A percentile compares a stretch with the other conserved stretches of the same genome.
These are phyloP conservation scores for Leucoagaricus sp. DNA, from an alignment of 1,284 basidiomycete genomes.

Conservation along the genomic window DNA sequence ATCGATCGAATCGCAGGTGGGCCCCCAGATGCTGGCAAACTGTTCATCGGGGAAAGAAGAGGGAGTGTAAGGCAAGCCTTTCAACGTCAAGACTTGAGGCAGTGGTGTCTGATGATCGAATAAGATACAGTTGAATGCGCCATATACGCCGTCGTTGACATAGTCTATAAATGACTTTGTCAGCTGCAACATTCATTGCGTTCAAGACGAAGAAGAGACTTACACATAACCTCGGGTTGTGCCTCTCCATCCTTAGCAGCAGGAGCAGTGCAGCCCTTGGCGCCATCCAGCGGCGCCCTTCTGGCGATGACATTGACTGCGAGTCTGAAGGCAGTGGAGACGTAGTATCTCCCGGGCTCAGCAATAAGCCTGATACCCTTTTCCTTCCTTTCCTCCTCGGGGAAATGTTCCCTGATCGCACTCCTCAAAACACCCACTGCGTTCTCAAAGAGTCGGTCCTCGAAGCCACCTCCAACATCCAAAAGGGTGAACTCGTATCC, in stretches of 20 bases:
- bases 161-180: slow-evolving; percentile 68
- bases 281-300: slow-evolving; percentile 49
- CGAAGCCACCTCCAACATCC: slow-evolving; percentile 97
- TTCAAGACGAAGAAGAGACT: slow-evolving; percentile 34
- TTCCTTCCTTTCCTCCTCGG: slow-evolving; percentile 56
- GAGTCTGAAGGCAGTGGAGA: slow-evolving; percentile 90
- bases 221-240: slow-evolving; percentile 80
- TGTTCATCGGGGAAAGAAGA: slow-evolving; percentile 40
- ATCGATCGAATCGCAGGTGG: slow-evolving; percentile 92
- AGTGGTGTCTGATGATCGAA: slow-evolving; percentile 91
- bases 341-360: slow-evolving; percentile 96
- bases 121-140: slow-evolving; percentile 96
- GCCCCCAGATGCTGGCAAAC: slow-evolving; percentile 67
- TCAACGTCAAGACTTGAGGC: slow-evolving; percentile 76
- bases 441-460: slow-evolving; percentile 84
- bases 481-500: slow-evolving; percentile 87
- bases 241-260: slow-evolving; percentile 40
- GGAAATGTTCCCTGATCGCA: slow-evolving; percentile 85
- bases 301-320: slow-evolving; percentile 95
- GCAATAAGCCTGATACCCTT: slow-evolving; percentile 80
- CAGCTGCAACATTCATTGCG: neutral
- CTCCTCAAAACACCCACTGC: slow-evolving; percentile 76
- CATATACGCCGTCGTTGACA: slow-evolving; percentile 98
- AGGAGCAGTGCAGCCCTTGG: slow-evolving; percentile 23
- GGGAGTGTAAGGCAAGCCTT: slow-evolving; percentile 52